Evolutionary conservation across 2,329 filamentous ascomycete species (phyloP).

Genomic region (Aspergillus fumigatus): DNA sequence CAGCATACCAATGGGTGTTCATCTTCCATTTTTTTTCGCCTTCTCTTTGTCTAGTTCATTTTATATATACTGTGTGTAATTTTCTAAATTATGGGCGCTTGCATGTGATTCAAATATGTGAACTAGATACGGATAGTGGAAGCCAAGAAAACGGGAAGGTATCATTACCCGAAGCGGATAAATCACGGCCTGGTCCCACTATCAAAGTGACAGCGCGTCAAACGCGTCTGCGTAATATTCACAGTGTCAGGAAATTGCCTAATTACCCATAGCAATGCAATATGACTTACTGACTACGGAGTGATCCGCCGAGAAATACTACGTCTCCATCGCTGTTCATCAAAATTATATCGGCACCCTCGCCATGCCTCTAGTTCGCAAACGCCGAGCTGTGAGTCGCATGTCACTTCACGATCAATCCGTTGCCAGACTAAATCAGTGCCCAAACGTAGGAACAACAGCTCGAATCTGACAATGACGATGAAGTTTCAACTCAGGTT

Average conservation of each 20-base stretch:
- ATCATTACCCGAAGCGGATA: slow-evolving; percentile 12
- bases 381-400: slow-evolving; percentile 26
- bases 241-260: neutral
- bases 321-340: neutral
- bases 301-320: neutral
- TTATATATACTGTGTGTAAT: neutral
- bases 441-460: slow-evolving; percentile 3
- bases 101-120: slow-evolving; percentile 4
- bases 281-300: neutral
- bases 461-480: slow-evolving; percentile 6
- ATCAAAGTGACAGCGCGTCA: slow-evolving; percentile 12
- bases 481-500: slow-evolving; percentile 4
- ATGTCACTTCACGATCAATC: neutral
- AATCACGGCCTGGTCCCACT: slow-evolving; percentile 12
- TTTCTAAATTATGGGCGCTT: neutral
- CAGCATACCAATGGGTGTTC: neutral
- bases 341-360: neutral
- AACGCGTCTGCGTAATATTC: slow-evolving; percentile 13
- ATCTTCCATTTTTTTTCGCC: neutral
- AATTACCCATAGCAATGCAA: neutral
- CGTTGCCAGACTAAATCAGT: neutral
- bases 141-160: neutral
- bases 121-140: neutral
- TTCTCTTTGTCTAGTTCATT: neutral
- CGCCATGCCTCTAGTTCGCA: slow-evolving; percentile 26